Conservation (phyloP, 2,329 filamentous ascomycete genomes). For the Pseudopithomyces maydicus region DNA sequence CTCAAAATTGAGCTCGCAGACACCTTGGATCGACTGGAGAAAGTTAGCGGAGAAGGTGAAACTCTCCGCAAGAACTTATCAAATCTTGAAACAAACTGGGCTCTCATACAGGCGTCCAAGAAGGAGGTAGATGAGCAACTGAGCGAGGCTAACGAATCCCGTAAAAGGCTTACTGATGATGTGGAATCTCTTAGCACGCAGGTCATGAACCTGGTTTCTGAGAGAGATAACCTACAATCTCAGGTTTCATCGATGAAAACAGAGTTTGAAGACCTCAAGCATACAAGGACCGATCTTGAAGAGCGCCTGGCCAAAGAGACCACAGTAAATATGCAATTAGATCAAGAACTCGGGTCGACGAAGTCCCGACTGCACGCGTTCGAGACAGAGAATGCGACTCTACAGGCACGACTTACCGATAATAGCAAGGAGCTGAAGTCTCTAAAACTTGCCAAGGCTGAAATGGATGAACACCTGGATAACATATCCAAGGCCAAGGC, state of each 20-base stretch:
- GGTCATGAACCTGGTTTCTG: slow-evolving; percentile 15
- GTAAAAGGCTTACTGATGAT: slow-evolving; percentile 20
- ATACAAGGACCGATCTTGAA: slow-evolving; percentile 19
- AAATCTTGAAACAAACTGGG: slow-evolving; percentile 20
- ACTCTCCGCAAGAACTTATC: slow-evolving; percentile 18
- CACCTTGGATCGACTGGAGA: slow-evolving; percentile 15
- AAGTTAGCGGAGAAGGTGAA: slow-evolving; percentile 15
- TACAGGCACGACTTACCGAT: slow-evolving; percentile 21
- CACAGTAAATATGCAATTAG: slow-evolving; percentile 20
- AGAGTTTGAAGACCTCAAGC: slow-evolving; percentile 22
- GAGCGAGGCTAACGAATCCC: slow-evolving; percentile 15
- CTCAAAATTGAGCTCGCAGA: slow-evolving; percentile 11
- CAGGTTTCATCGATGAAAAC: slow-evolving; percentile 21
- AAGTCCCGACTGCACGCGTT: slow-evolving; percentile 18
- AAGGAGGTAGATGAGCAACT: slow-evolving; percentile 24
- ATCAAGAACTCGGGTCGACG: slow-evolving; percentile 23
- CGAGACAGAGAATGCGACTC: slow-evolving; percentile 24
- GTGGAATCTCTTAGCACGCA: slow-evolving; percentile 20
- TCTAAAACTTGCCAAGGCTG: slow-evolving; percentile 19
- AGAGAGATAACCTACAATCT: slow-evolving; percentile 12
- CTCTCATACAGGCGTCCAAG: slow-evolving; percentile 22
- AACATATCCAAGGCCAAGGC: background rate
- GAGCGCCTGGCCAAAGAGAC: slow-evolving; percentile 20
- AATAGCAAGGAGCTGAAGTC: slow-evolving; percentile 17
- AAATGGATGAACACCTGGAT: slow-evolving; percentile 16